These are phyloP conservation scores for Scutellaria baicalensis DNA, from an alignment of 257 asterid species.

Conservation along the genomic window DNA sequence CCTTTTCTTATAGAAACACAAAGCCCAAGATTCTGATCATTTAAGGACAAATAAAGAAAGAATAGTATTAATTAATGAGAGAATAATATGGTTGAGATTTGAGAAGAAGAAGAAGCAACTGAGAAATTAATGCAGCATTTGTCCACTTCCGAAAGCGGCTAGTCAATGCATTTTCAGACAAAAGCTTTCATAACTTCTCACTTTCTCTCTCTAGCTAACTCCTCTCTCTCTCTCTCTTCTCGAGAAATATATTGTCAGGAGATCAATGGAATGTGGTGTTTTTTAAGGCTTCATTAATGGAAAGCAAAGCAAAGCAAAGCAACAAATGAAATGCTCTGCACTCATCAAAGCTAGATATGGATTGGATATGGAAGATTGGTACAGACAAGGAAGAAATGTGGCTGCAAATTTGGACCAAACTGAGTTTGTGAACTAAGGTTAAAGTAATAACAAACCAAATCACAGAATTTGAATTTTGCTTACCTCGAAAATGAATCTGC, in stretches of 20 bases:
- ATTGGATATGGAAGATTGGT: no score
- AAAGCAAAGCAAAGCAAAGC: no score
- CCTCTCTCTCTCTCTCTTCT: background rate
- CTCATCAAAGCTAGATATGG: no score
- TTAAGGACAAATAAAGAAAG: background rate
- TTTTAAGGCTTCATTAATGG: no score
- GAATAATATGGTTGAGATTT: background rate
- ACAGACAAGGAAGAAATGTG: background rate
- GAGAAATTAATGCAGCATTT: no score
- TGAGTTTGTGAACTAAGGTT: no score
- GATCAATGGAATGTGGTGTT: no score
- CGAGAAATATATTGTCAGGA: no score
- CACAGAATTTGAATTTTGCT: background rate
- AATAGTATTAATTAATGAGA: background rate
- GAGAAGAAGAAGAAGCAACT: background rate
- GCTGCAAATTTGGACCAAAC: background rate
- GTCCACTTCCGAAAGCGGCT: conserved; percentile 54
- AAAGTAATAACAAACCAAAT: no score
- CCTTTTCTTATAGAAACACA: conserved; percentile 10
- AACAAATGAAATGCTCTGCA: no score
- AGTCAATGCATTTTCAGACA: conserved; percentile 41
- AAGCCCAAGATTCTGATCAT: conserved; percentile 4
- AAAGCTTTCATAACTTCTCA: conserved; percentile 18
- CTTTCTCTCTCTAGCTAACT: background rate
- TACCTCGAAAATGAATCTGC: conserved; percentile 12